These are phyloP conservation scores for Leptodermis oblonga DNA, from an alignment of 257 asterid genomes.

Conservation along the genomic window DNA sequence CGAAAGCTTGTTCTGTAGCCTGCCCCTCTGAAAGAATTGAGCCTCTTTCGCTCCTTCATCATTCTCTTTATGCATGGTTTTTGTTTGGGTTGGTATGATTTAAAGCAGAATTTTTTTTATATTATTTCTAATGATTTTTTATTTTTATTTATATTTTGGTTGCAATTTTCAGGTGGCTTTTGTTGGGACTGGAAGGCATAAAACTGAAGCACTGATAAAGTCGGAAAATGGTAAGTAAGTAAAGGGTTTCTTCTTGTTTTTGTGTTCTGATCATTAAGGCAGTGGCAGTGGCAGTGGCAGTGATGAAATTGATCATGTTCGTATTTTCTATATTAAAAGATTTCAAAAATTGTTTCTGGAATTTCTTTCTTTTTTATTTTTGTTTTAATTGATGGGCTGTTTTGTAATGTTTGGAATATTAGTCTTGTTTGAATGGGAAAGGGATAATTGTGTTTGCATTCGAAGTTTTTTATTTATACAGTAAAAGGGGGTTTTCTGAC, in stretches of 20 bases:
- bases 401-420: background rate
- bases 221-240: conserved; percentile 19
- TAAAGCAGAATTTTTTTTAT: background rate
- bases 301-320: background rate
- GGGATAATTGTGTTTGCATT: background rate
- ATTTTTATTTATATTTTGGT: background rate
- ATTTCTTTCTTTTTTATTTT: background rate
- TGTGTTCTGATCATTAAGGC: background rate
- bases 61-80: background rate
- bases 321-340: background rate
- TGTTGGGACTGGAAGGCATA: conserved; percentile 1
- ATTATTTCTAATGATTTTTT: no score
- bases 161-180: conserved; percentile 6
- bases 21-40: background rate
- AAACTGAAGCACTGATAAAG: background rate
- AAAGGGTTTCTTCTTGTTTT: background rate
- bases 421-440: background rate
- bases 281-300: background rate
- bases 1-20: no score
- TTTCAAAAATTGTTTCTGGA: background rate
- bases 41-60: background rate
- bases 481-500: background rate
- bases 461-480: background rate
- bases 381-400: background rate
- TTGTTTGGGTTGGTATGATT: background rate